phyloP scores from a whole-genome alignment of 1,284 basidiomycete genomes.

The Golubevia sp. region DNA sequence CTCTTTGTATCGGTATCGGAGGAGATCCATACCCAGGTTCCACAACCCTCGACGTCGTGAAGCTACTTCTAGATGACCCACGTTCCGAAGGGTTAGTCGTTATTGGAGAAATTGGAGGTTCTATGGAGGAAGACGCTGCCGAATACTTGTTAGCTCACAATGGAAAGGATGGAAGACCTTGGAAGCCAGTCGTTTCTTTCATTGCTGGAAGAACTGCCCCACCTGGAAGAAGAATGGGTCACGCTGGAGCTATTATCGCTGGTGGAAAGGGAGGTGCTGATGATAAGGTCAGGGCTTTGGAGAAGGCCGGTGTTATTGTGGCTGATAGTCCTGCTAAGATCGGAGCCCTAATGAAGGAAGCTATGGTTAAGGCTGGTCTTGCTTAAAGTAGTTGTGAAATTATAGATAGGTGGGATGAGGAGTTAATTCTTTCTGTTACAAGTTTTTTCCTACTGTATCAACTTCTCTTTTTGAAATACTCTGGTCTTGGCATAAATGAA shows the following conservation, averaged over 20 bases:
- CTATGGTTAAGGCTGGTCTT: too few species aligned
- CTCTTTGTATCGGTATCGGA: slow-evolving; percentile 56
- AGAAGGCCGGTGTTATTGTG: slow-evolving; percentile 55
- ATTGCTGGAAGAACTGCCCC: slow-evolving; percentile 60
- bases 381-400: too few species aligned
- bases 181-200: slow-evolving; percentile 58
- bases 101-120: slow-evolving; percentile 60
- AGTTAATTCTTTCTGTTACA: not conserved
- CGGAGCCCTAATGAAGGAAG: slow-evolving; percentile 72
- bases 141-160: slow-evolving; percentile 60
- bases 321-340: slow-evolving; percentile 58
- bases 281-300: slow-evolving; percentile 53
- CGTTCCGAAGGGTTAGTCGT: slow-evolving; percentile 55
- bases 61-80: slow-evolving; percentile 52
- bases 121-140: slow-evolving; percentile 60
- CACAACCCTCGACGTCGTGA: slow-evolving; percentile 57
- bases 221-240: slow-evolving; percentile 51
- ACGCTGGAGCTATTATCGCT: slow-evolving; percentile 52
- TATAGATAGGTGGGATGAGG: slow-evolving; percentile 69
- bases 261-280: slow-evolving; percentile 59
- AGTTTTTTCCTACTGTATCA: not conserved
- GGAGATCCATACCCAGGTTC: too few species aligned
- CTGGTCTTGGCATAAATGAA: not conserved
- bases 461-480: not conserved
- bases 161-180: slow-evolving; percentile 42